Conservation (phyloP, 208 protist genomes). For the Novymonas esmeraldas region DNA sequence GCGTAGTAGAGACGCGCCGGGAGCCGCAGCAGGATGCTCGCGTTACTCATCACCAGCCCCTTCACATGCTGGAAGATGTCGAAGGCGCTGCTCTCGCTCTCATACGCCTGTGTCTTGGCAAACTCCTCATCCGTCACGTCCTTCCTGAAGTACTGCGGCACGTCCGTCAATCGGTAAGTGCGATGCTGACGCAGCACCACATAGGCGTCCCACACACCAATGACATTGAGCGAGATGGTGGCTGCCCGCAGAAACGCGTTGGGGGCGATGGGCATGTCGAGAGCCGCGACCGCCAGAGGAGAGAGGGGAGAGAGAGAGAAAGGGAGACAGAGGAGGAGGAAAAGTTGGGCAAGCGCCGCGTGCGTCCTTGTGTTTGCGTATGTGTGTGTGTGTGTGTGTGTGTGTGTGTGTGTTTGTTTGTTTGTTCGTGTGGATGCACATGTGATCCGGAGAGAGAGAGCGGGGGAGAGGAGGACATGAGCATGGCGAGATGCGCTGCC, state of each 20-base stretch:
- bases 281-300: neutral
- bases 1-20: constrained; percentile 48
- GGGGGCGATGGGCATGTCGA: constrained; percentile 6
- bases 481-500: no score
- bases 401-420: no score
- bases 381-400: no score
- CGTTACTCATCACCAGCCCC: constrained; percentile 36
- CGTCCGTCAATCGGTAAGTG: constrained; percentile 17
- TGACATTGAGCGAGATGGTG: constrained; percentile 42
- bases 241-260: constrained; percentile 43
- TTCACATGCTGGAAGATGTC: constrained; percentile 36
- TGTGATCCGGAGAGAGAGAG: no score
- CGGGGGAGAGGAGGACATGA: no score
- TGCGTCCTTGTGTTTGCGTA: no score
- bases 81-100: constrained; percentile 35
- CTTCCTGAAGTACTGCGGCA: constrained; percentile 32
- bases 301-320: neutral
- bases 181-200: constrained; percentile 51
- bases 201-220: constrained; percentile 62
- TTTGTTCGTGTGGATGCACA: no score
- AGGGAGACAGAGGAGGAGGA: neutral
- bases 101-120: constrained; percentile 47
- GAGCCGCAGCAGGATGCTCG: constrained; percentile 37
- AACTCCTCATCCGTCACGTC: constrained; percentile 49
- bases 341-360: no score